Evolutionary conservation across 441 rosid species (phyloP), one percentile per base, ranked within the genome.

Genomic region (Bruguiera hainesii): DNA sequence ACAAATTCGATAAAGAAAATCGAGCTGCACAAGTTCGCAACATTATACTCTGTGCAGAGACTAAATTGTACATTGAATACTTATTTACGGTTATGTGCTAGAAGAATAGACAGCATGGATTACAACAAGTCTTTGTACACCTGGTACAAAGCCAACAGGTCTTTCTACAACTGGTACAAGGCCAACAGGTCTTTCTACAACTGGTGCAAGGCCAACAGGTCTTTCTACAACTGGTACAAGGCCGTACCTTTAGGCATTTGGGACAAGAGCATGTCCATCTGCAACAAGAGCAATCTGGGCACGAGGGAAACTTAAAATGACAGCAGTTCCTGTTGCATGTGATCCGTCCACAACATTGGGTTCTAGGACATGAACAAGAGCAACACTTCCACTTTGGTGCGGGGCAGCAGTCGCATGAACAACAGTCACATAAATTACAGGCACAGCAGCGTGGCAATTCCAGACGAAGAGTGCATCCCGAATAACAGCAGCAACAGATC

Each of bases 401-500:
- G 2, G 66, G 69, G 72, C 84, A 85, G 66, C 28, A 55, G 28
- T 21, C 13, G 28, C 28, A 53, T 13, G 7, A 53, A 8, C 7
- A 4, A 13, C 28, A 53, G 57, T 55, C 58, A 3, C 63, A 21
- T 29, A 29, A 29, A 29, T 29, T 29, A 20, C 56, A 51, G 25
- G 13, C 21, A 25, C 57, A 55, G 48, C 83, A 84, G 39, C 74
- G 69, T 1, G 91, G 86, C 72, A 77, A 71, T 73, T 71, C 75
- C 8, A 72, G 63, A 60, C 67, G 76, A 73, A 81, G 78, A 8
- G 87, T 81, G 68, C 90, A 84, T 37, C 62, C 65, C 55, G 98
- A 83, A 74, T 29, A 75, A 66, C 91, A 87, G 87, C 91, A 84
- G 63, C 97, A 87, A 73, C 87, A 86, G 50, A 87, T 78, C 88